Evolutionary conservation across 768 basidiomycete species (phyloP).

Genomic region (Pulveroboletus ravenelii): DNA sequence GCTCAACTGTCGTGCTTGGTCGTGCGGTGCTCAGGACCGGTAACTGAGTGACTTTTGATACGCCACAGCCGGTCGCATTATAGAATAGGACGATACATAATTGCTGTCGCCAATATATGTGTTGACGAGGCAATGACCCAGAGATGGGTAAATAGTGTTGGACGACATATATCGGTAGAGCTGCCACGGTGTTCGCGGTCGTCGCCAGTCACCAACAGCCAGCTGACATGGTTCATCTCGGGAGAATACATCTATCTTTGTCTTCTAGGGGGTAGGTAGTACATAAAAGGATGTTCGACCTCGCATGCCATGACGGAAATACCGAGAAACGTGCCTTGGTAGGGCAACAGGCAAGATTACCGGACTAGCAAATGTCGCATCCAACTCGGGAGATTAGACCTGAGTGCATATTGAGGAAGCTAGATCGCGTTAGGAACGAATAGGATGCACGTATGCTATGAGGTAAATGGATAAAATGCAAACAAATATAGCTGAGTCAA

Average conservation of each 20-base stretch:
- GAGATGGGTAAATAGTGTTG: too few species aligned
- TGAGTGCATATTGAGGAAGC: background rate
- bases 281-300: slow-evolving; percentile 8
- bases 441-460: slow-evolving; percentile 19
- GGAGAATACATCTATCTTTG: slow-evolving; percentile 4
- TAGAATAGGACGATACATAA: too few species aligned
- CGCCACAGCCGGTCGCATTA: too few species aligned
- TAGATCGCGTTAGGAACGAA: background rate
- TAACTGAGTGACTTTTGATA: too few species aligned
- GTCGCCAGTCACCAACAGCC: too few species aligned
- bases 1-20: too few species aligned
- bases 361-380: background rate
- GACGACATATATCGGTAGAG: too few species aligned
- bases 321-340: background rate
- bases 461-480: slow-evolving; percentile 16
- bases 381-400: background rate
- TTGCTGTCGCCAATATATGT: too few species aligned
- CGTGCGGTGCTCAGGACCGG: too few species aligned
- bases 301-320: background rate
- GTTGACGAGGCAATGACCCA: too few species aligned
- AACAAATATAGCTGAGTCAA: slow-evolving; percentile 6
- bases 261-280: background rate
- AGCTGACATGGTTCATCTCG: too few species aligned
- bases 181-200: too few species aligned
- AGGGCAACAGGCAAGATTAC: background rate